Evolutionary conservation across 2,329 filamentous ascomycete species (phyloP).

Genomic region (Sporothrix phasma): DNA sequence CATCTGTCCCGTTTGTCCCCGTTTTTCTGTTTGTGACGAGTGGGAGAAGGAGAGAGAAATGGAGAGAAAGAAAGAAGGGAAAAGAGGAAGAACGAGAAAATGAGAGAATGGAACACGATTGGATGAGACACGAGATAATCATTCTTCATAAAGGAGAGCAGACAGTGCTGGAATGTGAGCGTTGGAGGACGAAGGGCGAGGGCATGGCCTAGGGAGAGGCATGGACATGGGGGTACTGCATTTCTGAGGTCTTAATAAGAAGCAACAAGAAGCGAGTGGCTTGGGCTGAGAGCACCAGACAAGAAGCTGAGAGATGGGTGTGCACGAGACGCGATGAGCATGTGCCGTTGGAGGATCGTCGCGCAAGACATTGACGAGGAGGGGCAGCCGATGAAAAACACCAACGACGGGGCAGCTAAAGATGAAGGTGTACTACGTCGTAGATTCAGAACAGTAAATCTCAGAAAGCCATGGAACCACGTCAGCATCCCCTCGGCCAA

Average conservation of each 20-base stretch:
- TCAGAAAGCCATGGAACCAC: too few relatives aligned
- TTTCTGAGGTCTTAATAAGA: neutral
- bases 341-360: neutral
- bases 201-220: neutral
- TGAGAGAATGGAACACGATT: too few relatives aligned
- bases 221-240: neutral
- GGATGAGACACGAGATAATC: neutral
- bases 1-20: too few relatives aligned
- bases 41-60: too few relatives aligned
- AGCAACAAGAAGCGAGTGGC: neutral
- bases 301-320: neutral
- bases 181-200: neutral
- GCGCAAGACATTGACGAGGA: neutral
- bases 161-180: neutral
- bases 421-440: neutral
- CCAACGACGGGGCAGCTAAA: neutral
- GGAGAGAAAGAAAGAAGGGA: too few relatives aligned
- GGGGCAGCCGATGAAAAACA: neutral
- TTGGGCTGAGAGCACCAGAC: constrained; percentile 2
- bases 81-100: too few relatives aligned
- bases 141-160: neutral
- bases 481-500: too few relatives aligned
- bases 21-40: neutral
- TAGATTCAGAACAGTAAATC: too few relatives aligned
- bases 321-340: neutral